Evolutionary conservation across 2,329 filamentous ascomycete species (phyloP), one percentile per base, ranked within the genome.

Genomic region (Diaporthe amygdali): DNA sequence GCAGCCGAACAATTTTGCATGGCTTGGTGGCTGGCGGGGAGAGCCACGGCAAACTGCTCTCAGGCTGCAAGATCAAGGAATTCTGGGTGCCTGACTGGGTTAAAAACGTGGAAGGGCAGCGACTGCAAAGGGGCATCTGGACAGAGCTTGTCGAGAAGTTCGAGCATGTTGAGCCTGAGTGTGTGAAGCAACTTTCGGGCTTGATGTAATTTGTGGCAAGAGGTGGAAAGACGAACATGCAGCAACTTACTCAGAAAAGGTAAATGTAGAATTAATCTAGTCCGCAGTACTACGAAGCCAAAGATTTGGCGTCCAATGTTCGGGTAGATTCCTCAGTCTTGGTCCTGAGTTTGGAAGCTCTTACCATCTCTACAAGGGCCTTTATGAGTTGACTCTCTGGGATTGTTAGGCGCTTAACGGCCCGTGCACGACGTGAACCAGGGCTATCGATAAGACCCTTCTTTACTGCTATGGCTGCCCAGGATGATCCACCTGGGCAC

Each of bases 11-110:
- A 2, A 73, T 82, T 1, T 77, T 82, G 0, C 55, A 78, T 46
- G 80, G 76, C 0, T 49, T 81, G 1, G 44, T 80, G 2, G 77
- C 76, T 5, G 80, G 79, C 0, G 46, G 59, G 0, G 81, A 82
- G 39, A 79, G 72, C 0, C 75, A 80, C 41, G 81, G 81, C 1
- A 75, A 81, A 27, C 82, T 79, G n/a, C 71, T 82, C 64, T 77
- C 74, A 0, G 78, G 80, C 12, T 81, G 80, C 37, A 73, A 79
- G 5, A 72, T 80, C 7, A 75, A 76, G 20, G 69, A 74, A 75
- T 79, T 20, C 8, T 52, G 49, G 27, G 49, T 52, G 49, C 49
- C 49, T 52, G 8, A 2, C 49, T 52, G 49, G 49, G 49, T 32
- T 7, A 32, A 27, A 25, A n/a, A 52, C 17, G 27, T 3, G 3